These are phyloP conservation scores for Jatropha multifida DNA, from an alignment of 441 rosid species.

Conservation along the genomic window DNA sequence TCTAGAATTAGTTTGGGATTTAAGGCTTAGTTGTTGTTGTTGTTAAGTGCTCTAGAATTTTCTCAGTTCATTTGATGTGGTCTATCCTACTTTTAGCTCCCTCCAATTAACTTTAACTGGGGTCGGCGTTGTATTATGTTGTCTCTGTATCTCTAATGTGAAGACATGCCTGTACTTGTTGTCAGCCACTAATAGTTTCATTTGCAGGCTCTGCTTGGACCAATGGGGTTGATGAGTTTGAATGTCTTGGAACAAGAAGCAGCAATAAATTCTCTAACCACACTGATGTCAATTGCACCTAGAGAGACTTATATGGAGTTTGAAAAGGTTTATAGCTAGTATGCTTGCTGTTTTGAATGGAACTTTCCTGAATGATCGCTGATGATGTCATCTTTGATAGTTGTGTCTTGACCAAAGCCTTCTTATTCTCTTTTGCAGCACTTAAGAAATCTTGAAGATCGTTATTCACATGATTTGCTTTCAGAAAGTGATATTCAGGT, in stretches of 20 bases:
- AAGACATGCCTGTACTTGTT: conserved; percentile 3
- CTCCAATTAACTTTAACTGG: background rate
- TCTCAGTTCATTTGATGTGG: background rate
- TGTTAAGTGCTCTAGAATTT: background rate
- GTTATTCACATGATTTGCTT: conserved; percentile 76
- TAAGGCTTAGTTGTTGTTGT: background rate
- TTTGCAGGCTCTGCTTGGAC: conserved; percentile 71
- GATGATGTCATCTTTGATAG: background rate
- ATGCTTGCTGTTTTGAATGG: background rate
- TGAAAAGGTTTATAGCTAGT: conserved; percentile 57
- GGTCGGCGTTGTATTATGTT: background rate
- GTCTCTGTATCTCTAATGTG: background rate
- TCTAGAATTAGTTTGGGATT: background rate
- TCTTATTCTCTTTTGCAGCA: conserved; percentile 49
- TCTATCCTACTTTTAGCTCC: background rate
- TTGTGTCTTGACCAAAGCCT: conserved; percentile 25
- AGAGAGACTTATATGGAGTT: conserved; percentile 69
- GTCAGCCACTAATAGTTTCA: conserved; percentile 11
- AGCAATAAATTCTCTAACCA: conserved; percentile 69
- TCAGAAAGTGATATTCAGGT: conserved; percentile 85
- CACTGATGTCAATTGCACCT: conserved; percentile 85
- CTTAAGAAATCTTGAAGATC: conserved; percentile 68
- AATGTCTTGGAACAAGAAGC: conserved; percentile 70
- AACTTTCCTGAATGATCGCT: background rate
- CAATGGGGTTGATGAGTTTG: conserved; percentile 77